Percentiles rank a stretch among this genome's conserved stretches.
phyloP scores from a whole-genome alignment of 75 land plant species.

The Picea glauca region DNA sequence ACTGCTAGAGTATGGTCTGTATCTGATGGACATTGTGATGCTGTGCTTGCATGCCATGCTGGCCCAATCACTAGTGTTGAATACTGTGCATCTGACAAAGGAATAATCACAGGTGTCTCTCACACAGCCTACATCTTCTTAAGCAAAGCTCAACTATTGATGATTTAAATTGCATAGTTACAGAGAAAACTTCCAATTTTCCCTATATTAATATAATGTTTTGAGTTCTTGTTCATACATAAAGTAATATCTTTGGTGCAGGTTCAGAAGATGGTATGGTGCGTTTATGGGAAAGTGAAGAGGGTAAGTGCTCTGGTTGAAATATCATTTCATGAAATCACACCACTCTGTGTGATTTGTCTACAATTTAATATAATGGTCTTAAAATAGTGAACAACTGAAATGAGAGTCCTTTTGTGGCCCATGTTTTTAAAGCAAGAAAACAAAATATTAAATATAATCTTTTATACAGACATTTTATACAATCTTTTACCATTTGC shows the following conservation, averaged over 20 bases:
- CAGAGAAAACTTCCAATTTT: background rate
- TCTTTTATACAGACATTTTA: background rate
- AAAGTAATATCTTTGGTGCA: constrained; percentile 23
- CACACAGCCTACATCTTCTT: background rate
- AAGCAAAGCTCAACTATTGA: background rate
- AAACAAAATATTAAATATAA: background rate
- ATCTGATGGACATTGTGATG: constrained; percentile 87
- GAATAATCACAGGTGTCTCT: constrained; percentile 83
- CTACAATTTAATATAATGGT: background rate
- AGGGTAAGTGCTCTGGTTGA: constrained; percentile 46
- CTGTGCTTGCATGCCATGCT: constrained; percentile 92
- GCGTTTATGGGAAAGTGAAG: constrained; percentile 88
- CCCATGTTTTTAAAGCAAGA: background rate
- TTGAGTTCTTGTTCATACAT: background rate
- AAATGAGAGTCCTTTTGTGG: background rate
- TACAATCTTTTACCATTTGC: background rate
- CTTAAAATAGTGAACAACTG: background rate
- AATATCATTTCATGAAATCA: background rate
- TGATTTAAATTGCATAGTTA: background rate
- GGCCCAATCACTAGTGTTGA: constrained; percentile 90
- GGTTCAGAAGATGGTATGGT: constrained; percentile 96
- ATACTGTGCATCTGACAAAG: constrained; percentile 68
- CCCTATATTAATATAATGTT: background rate
- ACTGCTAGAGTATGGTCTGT: constrained; percentile 97
- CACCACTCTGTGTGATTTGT: background rate